Conservation (phyloP, 371 early-diverging fungal species). For the Dinochytrium kinnereticum region DNA sequence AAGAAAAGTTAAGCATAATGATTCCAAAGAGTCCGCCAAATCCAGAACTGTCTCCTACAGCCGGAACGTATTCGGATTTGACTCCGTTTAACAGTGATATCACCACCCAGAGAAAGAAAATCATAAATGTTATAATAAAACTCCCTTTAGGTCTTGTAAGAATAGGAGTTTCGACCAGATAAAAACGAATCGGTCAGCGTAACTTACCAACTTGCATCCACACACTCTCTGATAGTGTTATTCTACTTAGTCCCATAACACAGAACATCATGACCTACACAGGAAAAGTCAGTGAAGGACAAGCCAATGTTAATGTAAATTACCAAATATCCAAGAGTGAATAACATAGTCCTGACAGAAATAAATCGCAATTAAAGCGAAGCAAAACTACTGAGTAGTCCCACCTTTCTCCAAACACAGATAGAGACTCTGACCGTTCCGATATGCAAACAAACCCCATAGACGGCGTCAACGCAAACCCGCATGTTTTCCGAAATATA, state of each 20-base stretch:
- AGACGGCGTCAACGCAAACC: conserved; percentile 34
- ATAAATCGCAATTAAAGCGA: background rate
- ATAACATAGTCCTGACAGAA: conserved; percentile 30
- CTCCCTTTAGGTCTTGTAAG: conserved; percentile 30
- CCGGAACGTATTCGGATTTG: conserved; percentile 26
- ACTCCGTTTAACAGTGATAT: conserved; percentile 36
- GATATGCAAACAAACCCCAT: conserved; percentile 26
- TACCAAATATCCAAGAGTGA: conserved; percentile 41
- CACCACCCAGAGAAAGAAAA: conserved; percentile 51
- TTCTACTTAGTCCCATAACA: conserved; percentile 34
- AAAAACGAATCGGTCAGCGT: background rate
- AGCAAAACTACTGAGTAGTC: too few species aligned
- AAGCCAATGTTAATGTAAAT: background rate
- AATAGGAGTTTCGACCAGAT: background rate
- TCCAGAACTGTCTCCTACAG: conserved; percentile 18
- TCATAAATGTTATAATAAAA: conserved; percentile 45
- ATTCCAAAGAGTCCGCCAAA: conserved; percentile 42
- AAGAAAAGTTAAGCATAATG: conserved; percentile 52
- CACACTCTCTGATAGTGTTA: conserved; percentile 29
- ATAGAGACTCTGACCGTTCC: conserved; percentile 21
- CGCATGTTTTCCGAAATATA: conserved; percentile 54
- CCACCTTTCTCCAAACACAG: conserved; percentile 39
- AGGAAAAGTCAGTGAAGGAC: background rate
- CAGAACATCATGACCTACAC: conserved; percentile 19
- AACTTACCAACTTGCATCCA: conserved; percentile 28